These are phyloP conservation scores for Saprolegnia parasitica DNA, from an alignment of 352 stramenopile genomes.

Conservation along the genomic window DNA sequence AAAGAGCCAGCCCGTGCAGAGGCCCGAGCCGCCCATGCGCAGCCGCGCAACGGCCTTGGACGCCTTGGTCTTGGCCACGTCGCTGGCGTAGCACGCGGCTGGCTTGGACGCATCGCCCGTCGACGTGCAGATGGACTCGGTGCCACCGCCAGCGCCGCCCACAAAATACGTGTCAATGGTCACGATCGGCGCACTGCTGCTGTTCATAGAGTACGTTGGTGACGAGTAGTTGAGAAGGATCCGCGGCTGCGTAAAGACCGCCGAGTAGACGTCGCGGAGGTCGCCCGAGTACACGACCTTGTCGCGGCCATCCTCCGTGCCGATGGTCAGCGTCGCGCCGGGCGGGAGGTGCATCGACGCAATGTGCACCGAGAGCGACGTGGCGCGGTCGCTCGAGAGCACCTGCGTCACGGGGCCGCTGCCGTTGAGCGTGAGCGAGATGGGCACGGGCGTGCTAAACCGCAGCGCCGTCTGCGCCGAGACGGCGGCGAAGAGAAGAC, in stretches of 20 bases:
- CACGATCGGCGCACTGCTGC: neutral
- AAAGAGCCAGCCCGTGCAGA: conserved; percentile 59
- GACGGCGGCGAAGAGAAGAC: neutral
- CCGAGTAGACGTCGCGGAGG: neutral
- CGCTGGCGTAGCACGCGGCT: neutral
- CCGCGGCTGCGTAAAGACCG: neutral
- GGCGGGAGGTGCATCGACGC: conserved; percentile 19
- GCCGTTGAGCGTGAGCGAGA: conserved; percentile 1
- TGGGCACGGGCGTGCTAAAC: neutral
- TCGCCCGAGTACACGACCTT: conserved; percentile 3
- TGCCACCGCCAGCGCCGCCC: neutral
- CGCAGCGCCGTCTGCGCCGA: neutral
- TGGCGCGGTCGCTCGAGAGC: neutral
- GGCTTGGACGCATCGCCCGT: neutral
- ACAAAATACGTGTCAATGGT: conserved; percentile 1
- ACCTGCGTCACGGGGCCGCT: neutral
- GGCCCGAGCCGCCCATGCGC: conserved; percentile 35
- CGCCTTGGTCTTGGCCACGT: conserved; percentile 30
- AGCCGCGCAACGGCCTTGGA: conserved; percentile 48
- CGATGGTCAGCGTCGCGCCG: conserved; percentile 8
- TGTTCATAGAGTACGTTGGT: neutral
- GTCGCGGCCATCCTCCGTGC: neutral
- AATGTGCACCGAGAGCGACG: conserved; percentile 23
- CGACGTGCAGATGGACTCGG: conserved; percentile 18
- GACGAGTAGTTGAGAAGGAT: neutral